Evolutionary conservation across 768 basidiomycete species (phyloP), one percentile per base, ranked within the genome.

Genomic region (Rhizopogon salebrosus): DNA sequence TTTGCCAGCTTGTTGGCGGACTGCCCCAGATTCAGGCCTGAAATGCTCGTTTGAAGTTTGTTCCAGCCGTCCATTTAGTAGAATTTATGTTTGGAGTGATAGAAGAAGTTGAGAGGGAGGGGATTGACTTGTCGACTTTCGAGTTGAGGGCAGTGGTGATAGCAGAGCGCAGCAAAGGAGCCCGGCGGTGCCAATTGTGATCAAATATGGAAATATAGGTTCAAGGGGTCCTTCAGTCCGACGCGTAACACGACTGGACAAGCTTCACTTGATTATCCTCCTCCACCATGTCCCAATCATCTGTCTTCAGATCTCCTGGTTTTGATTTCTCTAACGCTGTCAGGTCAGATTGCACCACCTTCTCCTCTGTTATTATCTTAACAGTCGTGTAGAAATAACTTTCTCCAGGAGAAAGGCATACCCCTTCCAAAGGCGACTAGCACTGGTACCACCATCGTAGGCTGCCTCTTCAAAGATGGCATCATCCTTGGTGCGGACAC

Each of bases 401-500:
- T 87, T 65, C 69, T 93, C 54, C 68, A 74, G 10, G 77, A 80
- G 43, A 87, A 85, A 60, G 91, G 91, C 34, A 63, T 90, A 18
- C 83, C 80, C 13, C 67, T 87, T 39, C 91, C 91, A 48, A 91
- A 85, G 66, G 91, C 90, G 3, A 92, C 91, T 13, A 92, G 90
- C 71, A 93, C 91, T 0, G 95, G 94, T 61, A 99, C 95, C 4
- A 99, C 95, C 45, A 98, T 99, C 75, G 97, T 99, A 16, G 97
- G 97, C 24, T 92, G 92, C 64, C 72, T 97, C 51, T 98, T 89
- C 71, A 86, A 85, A 60, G 91, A 92, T 64, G 97, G 97, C 5
- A 85, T 99, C 60, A 82, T 95, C 16, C 80, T 99, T 5, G 97
- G 95, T 41, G 97, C 97, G 13, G 97, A 98, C 70, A 99, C 97